Base-by-base conservation (phyloP, 179 eudicot species). In the Beta corolliflora region DNA sequence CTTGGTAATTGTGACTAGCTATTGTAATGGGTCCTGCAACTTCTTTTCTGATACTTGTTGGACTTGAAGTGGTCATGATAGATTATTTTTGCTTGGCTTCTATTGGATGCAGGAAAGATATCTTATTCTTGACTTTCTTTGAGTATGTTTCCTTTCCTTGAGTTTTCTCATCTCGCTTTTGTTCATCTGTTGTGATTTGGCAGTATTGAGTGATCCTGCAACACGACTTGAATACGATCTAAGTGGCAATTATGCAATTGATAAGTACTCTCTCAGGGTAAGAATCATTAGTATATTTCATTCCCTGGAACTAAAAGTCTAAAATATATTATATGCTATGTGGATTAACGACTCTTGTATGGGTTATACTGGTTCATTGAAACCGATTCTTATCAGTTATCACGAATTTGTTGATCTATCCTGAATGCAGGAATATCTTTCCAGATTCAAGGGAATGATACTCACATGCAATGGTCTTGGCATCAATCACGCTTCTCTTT, bases 391-490 rank as follows among this genome's bases (percentile, higher is more conserved):
- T 29, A 7, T 25, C 25, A 36, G 9, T 36, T 29, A 7, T 25
- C 25, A 36, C 77, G 68, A 23, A 31, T 69, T 55, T 13, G 23
- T 41, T 18, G 29, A 75, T 75, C 1, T 48, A 36, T 44, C 59
- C 46, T 48, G 55, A 70, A 76, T 77, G 48, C 90, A 91, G 92
- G 94, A 91, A 84, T 91, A 91, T 81, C 86, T 91, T 29, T 81
- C 88, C 36, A 91, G 90, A 71, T 91, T 91, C 75, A 91, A 88
- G 82, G 94, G 94, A 83, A 91, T 91, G 94, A 91, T 91, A 78
- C 90, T 91, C 59, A 89, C 92, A 61, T 89, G 91, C 84, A 91
- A 91, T 80, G 94, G 94, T 60, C 94, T 91, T 82, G 94, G 94
- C 46, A 88, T 91, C 56, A 84, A 85, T 77, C 90, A 88, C 78